Evolutionary conservation across 371 early-diverging fungal genomes (phyloP), one percentile per base, ranked within the genome.

Genomic region (Sporodiniella umbellata): DNA sequence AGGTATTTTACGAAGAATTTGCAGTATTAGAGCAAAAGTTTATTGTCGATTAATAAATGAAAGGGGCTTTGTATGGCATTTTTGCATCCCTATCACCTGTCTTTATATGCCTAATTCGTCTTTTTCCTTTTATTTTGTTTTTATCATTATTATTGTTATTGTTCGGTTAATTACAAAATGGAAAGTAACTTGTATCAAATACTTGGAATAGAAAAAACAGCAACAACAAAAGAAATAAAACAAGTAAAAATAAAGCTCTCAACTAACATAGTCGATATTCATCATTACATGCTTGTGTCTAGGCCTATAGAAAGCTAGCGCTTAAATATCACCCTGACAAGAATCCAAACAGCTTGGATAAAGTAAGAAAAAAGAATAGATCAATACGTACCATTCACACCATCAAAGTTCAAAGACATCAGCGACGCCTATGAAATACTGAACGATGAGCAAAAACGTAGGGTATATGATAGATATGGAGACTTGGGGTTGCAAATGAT

Each of bases 391-490:
- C 30, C 30, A 4, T 10, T 7, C 30, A 7, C 10, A 28, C 10
- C 7, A 28, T 28, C 30, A 8, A 45, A 84, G 80, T 91, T 90
- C 64, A 84, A 85, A 60, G 82, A 81, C 19, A 86, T 92, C 48
- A 83, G 81, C 37, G 75, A 81, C 49, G 94, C 94, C 22, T 93
- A 92, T 64, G 88, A 88, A 45, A 65, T 75, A 22, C 45, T 70
- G 46, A 73, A 85, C 25, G 90, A 93, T 54, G 81, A 83, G 33
- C 83, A 92, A 42, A 90, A 88, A 65, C 81, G 92, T 38, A 63
- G 75, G 33, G 78, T 88, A 8, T 93, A 95, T 63, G 93, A 95
- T 73, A 79, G 78, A 39, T 90, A 94, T 64, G 95, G 97, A 28
- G 92, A 93, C 56, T 73, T 85, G 28, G 95, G 95, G 5, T 68